phyloP scores from a whole-genome alignment of 2,329 filamentous ascomycete species.

The Cadophora gregata region DNA sequence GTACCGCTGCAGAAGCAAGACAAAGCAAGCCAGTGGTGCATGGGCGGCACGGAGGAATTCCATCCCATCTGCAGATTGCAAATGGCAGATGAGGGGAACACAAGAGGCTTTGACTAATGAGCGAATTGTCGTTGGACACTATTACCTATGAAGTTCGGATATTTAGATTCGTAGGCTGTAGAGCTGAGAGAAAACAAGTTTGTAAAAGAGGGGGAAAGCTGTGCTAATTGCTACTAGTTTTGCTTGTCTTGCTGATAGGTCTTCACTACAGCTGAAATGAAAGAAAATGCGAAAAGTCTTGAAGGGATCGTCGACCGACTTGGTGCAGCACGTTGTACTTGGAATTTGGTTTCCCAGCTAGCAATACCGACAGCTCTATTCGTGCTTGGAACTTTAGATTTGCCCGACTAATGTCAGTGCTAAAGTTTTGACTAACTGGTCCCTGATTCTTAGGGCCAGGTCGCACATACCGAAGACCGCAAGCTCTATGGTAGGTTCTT shows the following conservation, averaged over 20 bases:
- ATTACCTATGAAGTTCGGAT: conserved; percentile 1
- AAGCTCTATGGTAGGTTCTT: background rate
- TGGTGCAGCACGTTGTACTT: background rate
- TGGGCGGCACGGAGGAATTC: conserved; percentile 8
- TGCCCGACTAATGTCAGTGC: background rate
- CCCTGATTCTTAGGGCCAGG: background rate
- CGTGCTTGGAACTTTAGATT: background rate
- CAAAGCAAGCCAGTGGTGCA: background rate
- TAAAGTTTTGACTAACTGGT: conserved; percentile 9
- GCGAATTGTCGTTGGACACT: conserved; percentile 8
- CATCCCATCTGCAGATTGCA: background rate
- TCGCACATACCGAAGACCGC: background rate
- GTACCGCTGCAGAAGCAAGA: conserved; percentile 4
- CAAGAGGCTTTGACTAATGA: conserved; percentile 1
- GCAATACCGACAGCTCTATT: background rate
- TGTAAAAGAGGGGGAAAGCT: background rate
- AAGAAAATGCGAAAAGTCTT: background rate
- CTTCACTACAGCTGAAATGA: background rate
- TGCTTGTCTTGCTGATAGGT: conserved; percentile 11
- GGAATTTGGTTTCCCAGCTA: background rate
- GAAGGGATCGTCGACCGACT: conserved; percentile 1
- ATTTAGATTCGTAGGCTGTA: background rate
- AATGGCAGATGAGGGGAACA: background rate
- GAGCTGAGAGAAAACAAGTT: background rate
- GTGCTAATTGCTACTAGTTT: background rate